Conservation (phyloP, 768 basidiomycete species). For the Mycena pura region DNA sequence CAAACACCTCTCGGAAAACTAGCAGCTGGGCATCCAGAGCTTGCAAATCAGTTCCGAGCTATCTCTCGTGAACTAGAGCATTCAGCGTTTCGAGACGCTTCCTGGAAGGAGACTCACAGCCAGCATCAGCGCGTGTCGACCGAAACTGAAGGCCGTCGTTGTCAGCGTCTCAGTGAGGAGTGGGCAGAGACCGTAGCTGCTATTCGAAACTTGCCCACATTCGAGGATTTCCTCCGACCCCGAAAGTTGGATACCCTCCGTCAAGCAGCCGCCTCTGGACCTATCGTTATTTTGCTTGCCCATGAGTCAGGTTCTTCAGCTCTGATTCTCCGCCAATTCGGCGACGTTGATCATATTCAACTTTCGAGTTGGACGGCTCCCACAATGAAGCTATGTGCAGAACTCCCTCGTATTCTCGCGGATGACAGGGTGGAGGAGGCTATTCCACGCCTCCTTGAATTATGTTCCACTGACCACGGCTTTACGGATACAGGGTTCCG, state of each 20-base stretch:
- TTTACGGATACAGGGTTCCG: background rate
- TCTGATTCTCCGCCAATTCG: background rate
- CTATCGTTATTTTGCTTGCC: background rate
- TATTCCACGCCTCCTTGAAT: background rate
- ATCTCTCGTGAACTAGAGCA: background rate
- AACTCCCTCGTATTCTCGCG: background rate
- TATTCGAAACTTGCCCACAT: background rate
- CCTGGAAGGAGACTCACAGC: background rate
- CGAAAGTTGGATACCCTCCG: background rate
- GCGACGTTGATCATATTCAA: background rate
- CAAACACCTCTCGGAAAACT: background rate
- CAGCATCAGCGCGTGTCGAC: background rate
- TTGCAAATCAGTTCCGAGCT: background rate
- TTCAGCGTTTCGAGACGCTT: background rate
- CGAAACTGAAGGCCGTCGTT: background rate
- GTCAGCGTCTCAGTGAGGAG: background rate
- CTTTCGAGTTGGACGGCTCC: background rate
- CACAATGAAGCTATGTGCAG: background rate
- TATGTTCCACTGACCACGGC: background rate
- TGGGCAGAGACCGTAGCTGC: background rate
- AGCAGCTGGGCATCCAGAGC: background rate
- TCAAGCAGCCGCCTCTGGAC: too few relatives aligned
- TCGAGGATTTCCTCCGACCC: background rate
- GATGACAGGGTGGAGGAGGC: too few relatives aligned
- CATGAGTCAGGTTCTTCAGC: background rate